Evolutionary conservation across 176 grass and related monocot genomes (phyloP), one percentile per base, ranked within the genome.

Genomic region (Coix lacrymajobi): DNA sequence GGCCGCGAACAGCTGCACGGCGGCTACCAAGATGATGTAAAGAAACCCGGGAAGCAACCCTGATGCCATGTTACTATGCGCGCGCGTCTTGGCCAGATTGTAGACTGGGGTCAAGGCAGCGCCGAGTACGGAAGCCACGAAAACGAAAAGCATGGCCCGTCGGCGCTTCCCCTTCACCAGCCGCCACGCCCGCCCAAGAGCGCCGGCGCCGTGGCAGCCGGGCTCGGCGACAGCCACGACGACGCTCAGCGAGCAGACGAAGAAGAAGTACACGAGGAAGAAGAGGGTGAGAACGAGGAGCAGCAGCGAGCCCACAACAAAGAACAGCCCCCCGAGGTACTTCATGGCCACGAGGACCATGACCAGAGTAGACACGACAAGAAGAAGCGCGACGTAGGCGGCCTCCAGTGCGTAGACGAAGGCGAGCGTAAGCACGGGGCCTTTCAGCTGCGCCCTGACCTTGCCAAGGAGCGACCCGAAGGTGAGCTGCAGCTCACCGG

Each of bases 161-260:
- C 61, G 0, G 28, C 13, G 81, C 45, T 30, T 87, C 46, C 25
- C 45, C 28, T 36, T 81, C 25, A 34, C 5, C 46, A 76, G 60
- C 70, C 71, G 40, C 70, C 85, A 75, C 19, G 78, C 61, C 5
- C 44, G 48, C 26, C 36, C 15, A 11, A 87, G 11, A 29, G 85
- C 85, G 6, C 20, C 36, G 6, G 70, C 20, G 22, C 70, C 62
- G 2, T 37, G 48, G 85, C 85, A 76, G 2, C 78, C 70, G 0
- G 69, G 61, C 37, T 81, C 62, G 17, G 37, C 85, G 26, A 87
- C 85, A 0, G 85, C 29, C 22, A 87, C 78, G 15, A 87, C 71
- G 7, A 87, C 19, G 48, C 78, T 76, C 37, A 81, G 3, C 0
- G 61, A 45, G 14, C 46, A 76, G 14, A 87, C 0, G 62, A 76